Conservation (phyloP, 768 basidiomycete genomes). For the Macrolepiota dolichaula region DNA sequence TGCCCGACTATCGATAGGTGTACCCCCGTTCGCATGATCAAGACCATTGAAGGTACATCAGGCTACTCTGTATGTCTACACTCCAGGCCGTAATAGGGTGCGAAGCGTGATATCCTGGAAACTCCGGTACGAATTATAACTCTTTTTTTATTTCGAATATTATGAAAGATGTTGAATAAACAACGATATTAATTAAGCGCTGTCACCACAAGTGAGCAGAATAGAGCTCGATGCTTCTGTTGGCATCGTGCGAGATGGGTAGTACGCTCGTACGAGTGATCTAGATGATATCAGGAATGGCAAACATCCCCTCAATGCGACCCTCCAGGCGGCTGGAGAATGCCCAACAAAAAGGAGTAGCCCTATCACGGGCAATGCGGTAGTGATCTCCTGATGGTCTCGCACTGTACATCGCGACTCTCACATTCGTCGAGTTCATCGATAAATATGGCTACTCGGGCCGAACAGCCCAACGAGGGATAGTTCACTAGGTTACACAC, state of each 20-base stretch:
- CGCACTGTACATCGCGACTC: neutral
- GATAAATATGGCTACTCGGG: neutral
- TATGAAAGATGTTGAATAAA: too few species aligned
- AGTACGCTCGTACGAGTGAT: neutral
- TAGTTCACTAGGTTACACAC: neutral
- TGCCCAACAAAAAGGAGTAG: neutral
- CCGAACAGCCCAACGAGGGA: neutral
- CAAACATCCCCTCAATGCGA: neutral
- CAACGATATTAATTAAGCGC: too few species aligned
- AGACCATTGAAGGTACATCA: too few species aligned
- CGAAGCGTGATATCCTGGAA: too few species aligned
- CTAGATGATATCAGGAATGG: neutral
- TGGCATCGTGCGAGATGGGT: neutral
- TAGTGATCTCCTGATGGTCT: neutral
- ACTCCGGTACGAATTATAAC: too few species aligned
- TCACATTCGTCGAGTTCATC: neutral
- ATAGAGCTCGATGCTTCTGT: neutral
- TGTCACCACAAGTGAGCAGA: too few species aligned
- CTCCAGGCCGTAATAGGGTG: too few species aligned
- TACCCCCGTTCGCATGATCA: too few species aligned
- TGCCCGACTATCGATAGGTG: too few species aligned
- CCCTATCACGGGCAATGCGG: neutral
- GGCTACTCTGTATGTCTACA: too few species aligned
- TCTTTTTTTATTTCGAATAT: too few species aligned
- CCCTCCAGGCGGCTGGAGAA: slow-evolving; percentile 2